phyloP scores from a whole-genome alignment of 345 rosid genomes.

The Eucalyptus grandis region DNA sequence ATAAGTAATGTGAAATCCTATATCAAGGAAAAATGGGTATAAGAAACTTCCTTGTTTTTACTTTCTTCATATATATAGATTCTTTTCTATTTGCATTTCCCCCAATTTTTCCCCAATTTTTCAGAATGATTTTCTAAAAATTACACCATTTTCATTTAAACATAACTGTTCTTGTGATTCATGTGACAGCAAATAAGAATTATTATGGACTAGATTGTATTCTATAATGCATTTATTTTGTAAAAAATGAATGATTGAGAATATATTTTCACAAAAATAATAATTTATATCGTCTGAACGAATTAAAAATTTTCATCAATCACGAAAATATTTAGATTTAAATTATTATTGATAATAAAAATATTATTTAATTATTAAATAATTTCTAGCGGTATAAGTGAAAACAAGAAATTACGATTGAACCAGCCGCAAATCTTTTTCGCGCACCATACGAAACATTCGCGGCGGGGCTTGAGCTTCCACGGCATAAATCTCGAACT shows the following conservation, averaged over 20 bases:
- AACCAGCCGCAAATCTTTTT: background rate
- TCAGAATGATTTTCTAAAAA: background rate
- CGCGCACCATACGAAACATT: background rate
- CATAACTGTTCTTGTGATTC: background rate
- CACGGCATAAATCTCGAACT: background rate
- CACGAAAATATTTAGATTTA: too few relatives aligned
- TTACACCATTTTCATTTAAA: background rate
- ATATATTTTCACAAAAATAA: too few relatives aligned
- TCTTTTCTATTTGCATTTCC: background rate
- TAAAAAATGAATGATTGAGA: too few relatives aligned
- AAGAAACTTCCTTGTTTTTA: background rate
- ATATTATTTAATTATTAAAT: too few relatives aligned
- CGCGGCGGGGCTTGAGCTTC: background rate
- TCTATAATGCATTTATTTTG: too few relatives aligned
- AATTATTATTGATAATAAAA: too few relatives aligned
- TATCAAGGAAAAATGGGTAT: background rate
- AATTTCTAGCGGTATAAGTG: too few relatives aligned
- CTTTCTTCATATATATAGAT: background rate
- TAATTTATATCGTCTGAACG: accelerated
- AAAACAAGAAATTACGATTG: too few relatives aligned
- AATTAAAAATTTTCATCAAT: too few relatives aligned
- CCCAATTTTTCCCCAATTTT: background rate
- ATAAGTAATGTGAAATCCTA: background rate
- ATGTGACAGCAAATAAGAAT: too few relatives aligned
- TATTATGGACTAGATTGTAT: too few relatives aligned